Conservation (phyloP, 352 stramenopile species). For the Phytophthora cactorum region DNA sequence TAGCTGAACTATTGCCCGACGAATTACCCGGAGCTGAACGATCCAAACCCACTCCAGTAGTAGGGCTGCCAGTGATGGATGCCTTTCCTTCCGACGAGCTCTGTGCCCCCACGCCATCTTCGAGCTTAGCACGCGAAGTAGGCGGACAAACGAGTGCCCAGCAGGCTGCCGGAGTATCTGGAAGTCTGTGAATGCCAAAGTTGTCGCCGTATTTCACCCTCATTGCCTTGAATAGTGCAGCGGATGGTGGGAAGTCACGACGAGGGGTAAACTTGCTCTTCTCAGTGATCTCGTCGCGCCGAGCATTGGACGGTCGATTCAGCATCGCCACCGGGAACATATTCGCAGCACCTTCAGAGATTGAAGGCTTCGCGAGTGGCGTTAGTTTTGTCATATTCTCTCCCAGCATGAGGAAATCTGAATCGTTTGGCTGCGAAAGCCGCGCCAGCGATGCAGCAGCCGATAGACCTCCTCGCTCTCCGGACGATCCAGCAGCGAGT, state of each 20-base stretch:
- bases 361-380: constrained; percentile 51
- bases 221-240: constrained; percentile 86
- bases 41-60: constrained; percentile 3
- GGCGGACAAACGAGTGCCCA: constrained; percentile 82
- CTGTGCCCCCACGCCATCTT: constrained; percentile 38
- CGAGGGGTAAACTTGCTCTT: constrained; percentile 83
- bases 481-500: constrained; percentile 12
- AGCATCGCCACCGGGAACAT: constrained; percentile 79
- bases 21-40: not conserved
- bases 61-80: constrained; percentile 6
- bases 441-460: constrained; percentile 34
- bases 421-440: constrained; percentile 47
- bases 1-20: not conserved
- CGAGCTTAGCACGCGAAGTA: constrained; percentile 63
- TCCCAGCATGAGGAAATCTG: constrained; percentile 59
- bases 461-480: constrained; percentile 15
- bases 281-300: constrained; percentile 78
- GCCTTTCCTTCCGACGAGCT: constrained; percentile 17
- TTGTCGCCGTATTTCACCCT: constrained; percentile 84
- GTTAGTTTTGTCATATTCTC: constrained; percentile 75
- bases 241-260: constrained; percentile 85
- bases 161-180: constrained; percentile 73
- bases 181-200: constrained; percentile 74
- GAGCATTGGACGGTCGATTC: constrained; percentile 57
- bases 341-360: constrained; percentile 72